Evolutionary conservation across 2,329 filamentous ascomycete genomes (phyloP).

Genomic region (Alternaria gansuensis): DNA sequence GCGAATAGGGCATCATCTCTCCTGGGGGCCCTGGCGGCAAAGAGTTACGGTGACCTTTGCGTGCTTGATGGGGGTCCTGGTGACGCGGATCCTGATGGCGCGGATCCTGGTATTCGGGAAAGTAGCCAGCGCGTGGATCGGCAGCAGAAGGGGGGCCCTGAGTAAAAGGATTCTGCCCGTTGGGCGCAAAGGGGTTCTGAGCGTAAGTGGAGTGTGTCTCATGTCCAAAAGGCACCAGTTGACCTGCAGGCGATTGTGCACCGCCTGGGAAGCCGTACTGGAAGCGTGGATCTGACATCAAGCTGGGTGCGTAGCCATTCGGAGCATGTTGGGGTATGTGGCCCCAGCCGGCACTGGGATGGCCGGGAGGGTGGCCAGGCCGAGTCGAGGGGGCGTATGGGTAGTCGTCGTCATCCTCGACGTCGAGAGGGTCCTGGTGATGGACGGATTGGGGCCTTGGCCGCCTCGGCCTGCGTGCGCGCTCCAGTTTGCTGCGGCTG

Average conservation of each 20-base stretch:
- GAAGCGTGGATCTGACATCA: constrained; percentile 49
- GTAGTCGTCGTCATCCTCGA: constrained; percentile 59
- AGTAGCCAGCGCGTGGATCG: constrained; percentile 49
- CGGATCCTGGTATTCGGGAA: constrained; percentile 36
- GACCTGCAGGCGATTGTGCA: constrained; percentile 36
- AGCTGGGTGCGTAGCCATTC: constrained; percentile 52
- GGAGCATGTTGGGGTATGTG: constrained; percentile 47
- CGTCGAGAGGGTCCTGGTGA: constrained; percentile 55
- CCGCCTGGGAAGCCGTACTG: constrained; percentile 39
- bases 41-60: constrained; percentile 46
- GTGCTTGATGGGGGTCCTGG: constrained; percentile 22
- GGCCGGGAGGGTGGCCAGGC: constrained; percentile 44
- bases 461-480: constrained; percentile 42
- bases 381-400: constrained; percentile 47
- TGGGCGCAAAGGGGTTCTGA: constrained; percentile 45
- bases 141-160: constrained; percentile 32
- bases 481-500: constrained; percentile 47
- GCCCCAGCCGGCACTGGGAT: constrained; percentile 49
- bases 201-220: constrained; percentile 51
- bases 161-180: constrained; percentile 40
- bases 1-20: constrained; percentile 50
- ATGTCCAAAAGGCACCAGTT: constrained; percentile 48
- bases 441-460: constrained; percentile 49
- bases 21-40: constrained; percentile 42
- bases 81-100: constrained; percentile 19